Conservation (phyloP, 225 moss, liverwort and hornwort genomes). For the Marchantia paleacea region DNA sequence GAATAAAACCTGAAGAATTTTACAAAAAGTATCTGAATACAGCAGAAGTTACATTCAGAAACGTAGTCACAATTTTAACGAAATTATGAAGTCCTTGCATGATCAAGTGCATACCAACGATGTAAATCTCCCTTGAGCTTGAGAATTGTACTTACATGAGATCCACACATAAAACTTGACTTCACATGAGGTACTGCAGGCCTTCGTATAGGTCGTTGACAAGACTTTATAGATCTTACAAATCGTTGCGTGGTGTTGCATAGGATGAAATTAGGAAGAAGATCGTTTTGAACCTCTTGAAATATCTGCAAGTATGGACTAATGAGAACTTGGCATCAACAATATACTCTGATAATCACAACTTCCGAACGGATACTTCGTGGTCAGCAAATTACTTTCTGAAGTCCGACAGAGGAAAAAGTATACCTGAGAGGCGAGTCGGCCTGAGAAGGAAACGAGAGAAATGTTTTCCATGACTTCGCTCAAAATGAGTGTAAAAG, state of each 20-base stretch:
- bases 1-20: too few species aligned
- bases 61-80: too few species aligned
- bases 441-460: constrained; percentile 91
- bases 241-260: constrained; percentile 96
- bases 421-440: constrained; percentile 80
- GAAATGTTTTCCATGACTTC: constrained; percentile 94
- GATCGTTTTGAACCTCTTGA: constrained; percentile 81
- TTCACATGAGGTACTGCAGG: constrained; percentile 58
- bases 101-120: neutral
- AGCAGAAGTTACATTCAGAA: too few species aligned
- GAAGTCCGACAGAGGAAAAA: too few species aligned
- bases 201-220: constrained; percentile 66
- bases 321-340: neutral
- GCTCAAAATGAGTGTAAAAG: constrained; percentile 79
- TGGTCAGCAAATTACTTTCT: too few species aligned
- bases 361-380: too few species aligned
- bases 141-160: constrained; percentile 45
- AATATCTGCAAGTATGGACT: constrained; percentile 50
- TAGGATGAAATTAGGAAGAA: constrained; percentile 85
- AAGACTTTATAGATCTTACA: constrained; percentile 73
- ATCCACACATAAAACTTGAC: constrained; percentile 78
- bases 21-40: too few species aligned
- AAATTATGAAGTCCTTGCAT: neutral
- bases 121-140: neutral
- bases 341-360: neutral